These are phyloP conservation scores for Fusarium euwallaceae DNA, from an alignment of 2,329 filamentous ascomycete species.

Conservation along the genomic window DNA sequence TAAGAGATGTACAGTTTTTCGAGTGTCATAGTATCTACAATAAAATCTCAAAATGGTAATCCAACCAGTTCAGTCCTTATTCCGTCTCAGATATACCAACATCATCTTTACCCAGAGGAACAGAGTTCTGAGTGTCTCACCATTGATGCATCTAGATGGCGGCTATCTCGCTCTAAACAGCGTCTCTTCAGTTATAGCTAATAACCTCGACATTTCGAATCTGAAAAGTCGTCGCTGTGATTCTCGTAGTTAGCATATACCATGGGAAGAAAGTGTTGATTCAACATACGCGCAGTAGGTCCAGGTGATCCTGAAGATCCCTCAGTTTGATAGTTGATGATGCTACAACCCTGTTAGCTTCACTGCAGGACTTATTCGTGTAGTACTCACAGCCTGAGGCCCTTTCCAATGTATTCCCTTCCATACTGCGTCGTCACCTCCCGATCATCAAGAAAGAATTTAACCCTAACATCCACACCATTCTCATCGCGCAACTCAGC, in stretches of 20 bases:
- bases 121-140: background rate
- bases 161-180: background rate
- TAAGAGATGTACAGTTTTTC: no score
- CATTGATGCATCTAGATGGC: background rate
- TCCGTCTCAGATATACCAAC: background rate
- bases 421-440: conserved; percentile 36
- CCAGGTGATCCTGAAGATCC: conserved; percentile 34
- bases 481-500: conserved; percentile 38
- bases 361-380: no score
- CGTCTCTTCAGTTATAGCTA: conserved; percentile 23
- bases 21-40: background rate
- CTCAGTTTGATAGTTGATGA: conserved; percentile 37
- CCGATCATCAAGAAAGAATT: conserved; percentile 34
- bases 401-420: conserved; percentile 29
- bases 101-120: background rate
- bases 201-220: conserved; percentile 33
- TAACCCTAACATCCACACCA: conserved; percentile 31
- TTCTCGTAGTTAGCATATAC: background rate
- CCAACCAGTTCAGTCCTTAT: background rate
- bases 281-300: conserved; percentile 18
- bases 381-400: conserved; percentile 27
- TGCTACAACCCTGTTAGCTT: conserved; percentile 5
- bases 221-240: conserved; percentile 24
- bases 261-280: no score
- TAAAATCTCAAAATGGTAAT: background rate